Evolutionary conservation across 2,329 filamentous ascomycete genomes (phyloP).

Genomic region (Aureobasidium sp.): DNA sequence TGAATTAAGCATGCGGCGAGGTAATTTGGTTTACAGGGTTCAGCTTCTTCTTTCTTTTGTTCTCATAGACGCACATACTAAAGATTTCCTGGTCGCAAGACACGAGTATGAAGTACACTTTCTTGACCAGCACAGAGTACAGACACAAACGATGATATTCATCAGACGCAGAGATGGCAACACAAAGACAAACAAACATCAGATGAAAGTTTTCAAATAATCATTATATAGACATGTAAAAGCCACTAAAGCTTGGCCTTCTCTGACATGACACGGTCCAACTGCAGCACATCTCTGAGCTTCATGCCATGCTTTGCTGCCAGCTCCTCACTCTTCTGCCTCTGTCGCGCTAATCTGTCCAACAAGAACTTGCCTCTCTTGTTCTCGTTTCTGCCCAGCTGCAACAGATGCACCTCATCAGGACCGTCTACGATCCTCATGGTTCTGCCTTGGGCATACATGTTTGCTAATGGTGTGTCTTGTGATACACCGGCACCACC

Average conservation of each 20-base stretch:
- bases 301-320: constrained; percentile 52
- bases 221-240: background rate
- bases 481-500: constrained; percentile 87
- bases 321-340: constrained; percentile 57
- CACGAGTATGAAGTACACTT: background rate
- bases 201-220: background rate
- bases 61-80: background rate
- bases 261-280: constrained; percentile 33
- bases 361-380: constrained; percentile 54
- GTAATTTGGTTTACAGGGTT: background rate
- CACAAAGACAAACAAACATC: background rate
- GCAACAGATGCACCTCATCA: constrained; percentile 86
- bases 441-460: constrained; percentile 31
- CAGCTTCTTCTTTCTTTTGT: background rate
- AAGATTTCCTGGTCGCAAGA: background rate
- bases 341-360: constrained; percentile 57
- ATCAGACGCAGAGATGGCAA: background rate
- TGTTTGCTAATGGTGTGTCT: constrained; percentile 79
- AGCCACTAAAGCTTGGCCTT: constrained; percentile 36
- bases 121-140: background rate
- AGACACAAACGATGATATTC: background rate
- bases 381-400: constrained; percentile 76
- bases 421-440: constrained; percentile 62
- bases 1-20: background rate
- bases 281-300: constrained; percentile 35